A percentile compares a stretch with the other conserved stretches of the same genome.
Conservation (phyloP, 768 basidiomycete species). For the Pleurotus giganteus region DNA sequence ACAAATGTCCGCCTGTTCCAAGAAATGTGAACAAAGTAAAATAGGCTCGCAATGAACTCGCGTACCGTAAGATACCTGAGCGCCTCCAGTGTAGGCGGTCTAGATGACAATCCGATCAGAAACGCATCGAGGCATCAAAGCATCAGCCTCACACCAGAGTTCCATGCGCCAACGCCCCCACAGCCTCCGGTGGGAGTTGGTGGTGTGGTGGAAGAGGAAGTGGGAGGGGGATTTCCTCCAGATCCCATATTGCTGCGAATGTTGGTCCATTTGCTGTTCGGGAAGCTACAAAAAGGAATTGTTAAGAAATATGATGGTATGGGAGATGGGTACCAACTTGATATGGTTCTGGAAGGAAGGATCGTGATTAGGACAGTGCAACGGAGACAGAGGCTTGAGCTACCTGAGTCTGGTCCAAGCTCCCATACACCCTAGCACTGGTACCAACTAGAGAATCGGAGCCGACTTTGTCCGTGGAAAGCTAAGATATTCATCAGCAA, state of each 20-base stretch:
- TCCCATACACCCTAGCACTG: slow-evolving; percentile 43
- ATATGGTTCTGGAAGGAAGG: slow-evolving; percentile 50
- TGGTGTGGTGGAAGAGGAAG: slow-evolving; percentile 17
- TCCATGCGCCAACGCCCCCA: slow-evolving; percentile 47
- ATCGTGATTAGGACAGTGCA: not conserved
- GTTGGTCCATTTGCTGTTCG: slow-evolving; percentile 71
- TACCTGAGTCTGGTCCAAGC: slow-evolving; percentile 50
- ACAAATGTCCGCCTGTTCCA: slow-evolving; percentile 45
- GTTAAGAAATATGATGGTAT: not conserved
- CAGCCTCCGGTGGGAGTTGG: slow-evolving; percentile 32
- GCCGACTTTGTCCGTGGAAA: slow-evolving; percentile 61
- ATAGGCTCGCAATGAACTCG: not conserved
- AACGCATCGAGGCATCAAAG: not conserved
- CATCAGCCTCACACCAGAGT: slow-evolving; percentile 29
- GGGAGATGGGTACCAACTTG: slow-evolving; percentile 29
- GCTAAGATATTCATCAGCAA: slow-evolving; percentile 23
- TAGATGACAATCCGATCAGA: slow-evolving; percentile 16
- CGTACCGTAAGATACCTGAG: slow-evolving; percentile 44
- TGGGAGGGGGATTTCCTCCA: slow-evolving; percentile 18
- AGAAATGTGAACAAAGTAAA: not conserved
- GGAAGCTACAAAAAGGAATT: slow-evolving; percentile 41
- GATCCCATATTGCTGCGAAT: slow-evolving; percentile 60
- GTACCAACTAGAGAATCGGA: slow-evolving; percentile 56
- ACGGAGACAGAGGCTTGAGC: not conserved
- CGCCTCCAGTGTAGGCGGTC: slow-evolving; percentile 46